Evolutionary conservation across 805 yeast species (phyloP), one percentile per base, ranked within the genome.

Genomic region (Limtongozyma cylindracea): DNA sequence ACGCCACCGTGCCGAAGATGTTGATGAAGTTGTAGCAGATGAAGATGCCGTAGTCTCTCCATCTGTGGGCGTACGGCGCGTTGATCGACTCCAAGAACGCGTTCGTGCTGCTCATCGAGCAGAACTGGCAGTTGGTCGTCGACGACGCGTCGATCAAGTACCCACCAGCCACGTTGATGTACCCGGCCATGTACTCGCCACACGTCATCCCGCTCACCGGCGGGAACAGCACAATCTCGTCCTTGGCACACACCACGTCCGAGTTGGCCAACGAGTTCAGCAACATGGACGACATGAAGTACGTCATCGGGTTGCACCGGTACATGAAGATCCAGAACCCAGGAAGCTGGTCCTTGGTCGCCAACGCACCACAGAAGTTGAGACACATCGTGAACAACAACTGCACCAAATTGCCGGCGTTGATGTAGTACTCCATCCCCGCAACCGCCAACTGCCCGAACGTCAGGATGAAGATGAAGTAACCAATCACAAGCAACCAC

Each of bases 261-360:
- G 64, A 41, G 23, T 45, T 43, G 16, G 56, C 52, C 18, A 43
- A 34, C 8, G 41, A 41, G 19, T 39, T 30, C 4, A 41, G 21
- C 22, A 43, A 38, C 32, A 62, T 40, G 19, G 63, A 67, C 59
- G 69, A 37, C 23, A 72, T 47, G 46, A 69, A 53, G 32, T 71
- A 73, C 1, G 78, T 66, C 29, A 69, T 47, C 10, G 88, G 29
- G 64, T 59, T 54, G 11, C 52, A 57, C 38, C 80, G 53, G 52
- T 70, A 72, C 77, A 72, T 66, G 53, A 70, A 72, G 20, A 57
- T 49, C 80, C 82, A 63, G 42, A 34, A 50, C 23, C 32, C 34
- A 11, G 41, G 47, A 67, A 73, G 57, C 23, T 52, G 30, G 12
- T 20, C 17, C 4, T 61, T 91, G 6, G 29, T 27, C 26, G 11